phyloP scores from a whole-genome alignment of 306 rosid genomes.

The barrel medic (Medicago truncatula) region DNA sequence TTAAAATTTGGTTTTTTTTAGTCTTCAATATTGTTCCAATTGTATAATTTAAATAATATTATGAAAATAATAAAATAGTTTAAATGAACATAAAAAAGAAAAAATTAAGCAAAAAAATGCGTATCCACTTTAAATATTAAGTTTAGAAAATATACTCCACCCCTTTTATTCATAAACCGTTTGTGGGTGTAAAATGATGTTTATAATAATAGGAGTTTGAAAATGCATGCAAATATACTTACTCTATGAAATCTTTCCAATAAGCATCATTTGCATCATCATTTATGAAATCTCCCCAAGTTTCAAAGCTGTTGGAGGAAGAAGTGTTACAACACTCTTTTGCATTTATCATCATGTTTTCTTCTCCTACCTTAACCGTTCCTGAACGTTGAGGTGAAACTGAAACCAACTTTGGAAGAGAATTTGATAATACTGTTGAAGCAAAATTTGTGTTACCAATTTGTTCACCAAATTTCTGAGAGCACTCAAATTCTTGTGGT shows the following conservation, averaged over 20 bases:
- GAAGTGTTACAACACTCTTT: constrained; percentile 38
- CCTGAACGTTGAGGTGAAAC: constrained; percentile 50
- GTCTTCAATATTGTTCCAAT: too few relatives aligned
- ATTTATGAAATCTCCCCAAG: constrained; percentile 60
- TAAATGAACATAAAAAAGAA: too few relatives aligned
- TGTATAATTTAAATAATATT: too few relatives aligned
- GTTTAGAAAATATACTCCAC: too few relatives aligned
- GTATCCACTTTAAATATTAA: too few relatives aligned
- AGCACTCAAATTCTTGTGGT: neutral
- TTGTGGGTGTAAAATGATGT: too few relatives aligned
- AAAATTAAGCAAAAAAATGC: too few relatives aligned
- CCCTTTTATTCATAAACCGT: too few relatives aligned
- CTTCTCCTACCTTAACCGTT: constrained; percentile 34
- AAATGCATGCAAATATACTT: constrained; percentile 21
- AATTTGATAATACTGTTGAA: constrained; percentile 22
- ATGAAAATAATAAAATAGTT: too few relatives aligned
- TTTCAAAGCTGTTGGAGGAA: constrained; percentile 50
- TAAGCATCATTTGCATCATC: constrained; percentile 53
- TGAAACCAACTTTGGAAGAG: constrained; percentile 60
- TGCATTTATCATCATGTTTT: constrained; percentile 17
- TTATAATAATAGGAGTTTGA: too few relatives aligned
- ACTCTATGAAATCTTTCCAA: constrained; percentile 63
- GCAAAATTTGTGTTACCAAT: constrained; percentile 7
- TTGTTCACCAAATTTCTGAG: constrained; percentile 16
- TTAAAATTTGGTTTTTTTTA: too few relatives aligned